phyloP scores from a whole-genome alignment of 2,329 filamentous ascomycete genomes.

The Gyromitra esculenta region DNA sequence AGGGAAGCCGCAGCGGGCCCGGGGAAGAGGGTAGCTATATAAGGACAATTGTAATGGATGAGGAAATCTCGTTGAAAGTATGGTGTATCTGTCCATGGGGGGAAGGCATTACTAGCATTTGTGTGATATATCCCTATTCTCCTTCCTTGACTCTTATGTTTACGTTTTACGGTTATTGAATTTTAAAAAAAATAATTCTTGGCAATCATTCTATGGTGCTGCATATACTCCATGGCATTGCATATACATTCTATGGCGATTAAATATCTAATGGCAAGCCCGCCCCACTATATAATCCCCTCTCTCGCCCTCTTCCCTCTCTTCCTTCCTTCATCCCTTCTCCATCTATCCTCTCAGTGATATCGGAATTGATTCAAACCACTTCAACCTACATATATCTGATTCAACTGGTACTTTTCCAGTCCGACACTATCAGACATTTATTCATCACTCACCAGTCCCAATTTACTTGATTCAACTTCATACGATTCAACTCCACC shows the following conservation, averaged over 20 bases:
- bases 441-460: too few relatives aligned
- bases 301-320: not conserved
- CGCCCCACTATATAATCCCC: not conserved
- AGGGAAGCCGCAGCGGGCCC: slow-evolving; percentile 62
- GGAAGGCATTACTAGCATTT: not conserved
- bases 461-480: too few relatives aligned
- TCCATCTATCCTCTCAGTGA: not conserved
- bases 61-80: not conserved
- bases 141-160: too few relatives aligned
- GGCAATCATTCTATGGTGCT: too few relatives aligned
- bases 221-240: too few relatives aligned
- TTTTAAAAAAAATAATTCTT: not conserved
- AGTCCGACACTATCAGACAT: too few relatives aligned
- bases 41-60: not conserved
- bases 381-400: not conserved
- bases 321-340: not conserved
- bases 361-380: not conserved
- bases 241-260: not conserved
- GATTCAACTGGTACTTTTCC: not conserved
- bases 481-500: too few relatives aligned
- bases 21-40: slow-evolving; percentile 7
- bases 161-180: not conserved
- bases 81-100: not conserved
- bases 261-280: not conserved
- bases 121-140: not conserved